Conservation (phyloP, 495 filamentous ascomycete species). For the Pyrenula massariospora region DNA sequence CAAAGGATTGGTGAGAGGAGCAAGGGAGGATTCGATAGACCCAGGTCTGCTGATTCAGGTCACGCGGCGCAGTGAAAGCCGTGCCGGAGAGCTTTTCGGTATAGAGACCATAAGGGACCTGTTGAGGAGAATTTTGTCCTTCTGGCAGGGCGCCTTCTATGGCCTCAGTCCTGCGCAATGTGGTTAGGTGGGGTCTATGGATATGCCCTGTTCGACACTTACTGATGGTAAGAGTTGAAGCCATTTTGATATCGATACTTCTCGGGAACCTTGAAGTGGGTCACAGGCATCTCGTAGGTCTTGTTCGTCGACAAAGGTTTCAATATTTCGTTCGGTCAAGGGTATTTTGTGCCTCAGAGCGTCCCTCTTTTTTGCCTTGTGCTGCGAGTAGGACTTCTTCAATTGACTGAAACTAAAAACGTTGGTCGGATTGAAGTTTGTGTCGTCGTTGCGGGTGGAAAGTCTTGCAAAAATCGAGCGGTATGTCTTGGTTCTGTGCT, state of each 20-base stretch:
- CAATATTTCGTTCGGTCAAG: slow-evolving; percentile 31
- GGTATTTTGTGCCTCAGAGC: slow-evolving; percentile 30
- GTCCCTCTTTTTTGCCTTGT: slow-evolving; percentile 27
- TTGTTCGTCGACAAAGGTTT: slow-evolving; percentile 30
- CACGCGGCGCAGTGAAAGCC: slow-evolving; percentile 80
- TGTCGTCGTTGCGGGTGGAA: background rate
- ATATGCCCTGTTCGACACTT: background rate
- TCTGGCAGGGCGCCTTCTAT: slow-evolving; percentile 48
- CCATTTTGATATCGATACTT: slow-evolving; percentile 60
- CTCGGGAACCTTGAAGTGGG: slow-evolving; percentile 38
- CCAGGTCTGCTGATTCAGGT: slow-evolving; percentile 87
- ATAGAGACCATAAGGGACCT: slow-evolving; percentile 74
- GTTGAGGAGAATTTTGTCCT: slow-evolving; percentile 80
- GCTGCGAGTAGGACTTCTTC: slow-evolving; percentile 20
- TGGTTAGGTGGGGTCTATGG: background rate
- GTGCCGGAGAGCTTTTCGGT: slow-evolving; percentile 91
- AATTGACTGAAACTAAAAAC: background rate
- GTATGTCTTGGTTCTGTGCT: background rate
- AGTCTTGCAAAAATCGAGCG: background rate
- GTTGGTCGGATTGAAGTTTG: background rate
- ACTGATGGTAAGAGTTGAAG: slow-evolving; percentile 43
- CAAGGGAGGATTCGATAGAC: slow-evolving; percentile 85
- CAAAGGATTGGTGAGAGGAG: slow-evolving; percentile 69
- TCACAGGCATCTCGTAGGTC: slow-evolving; percentile 43
- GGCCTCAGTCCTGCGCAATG: slow-evolving; percentile 25